phyloP scores from a whole-genome alignment of 495 filamentous ascomycete species.

The Friedmanniomyces simplex region DNA sequence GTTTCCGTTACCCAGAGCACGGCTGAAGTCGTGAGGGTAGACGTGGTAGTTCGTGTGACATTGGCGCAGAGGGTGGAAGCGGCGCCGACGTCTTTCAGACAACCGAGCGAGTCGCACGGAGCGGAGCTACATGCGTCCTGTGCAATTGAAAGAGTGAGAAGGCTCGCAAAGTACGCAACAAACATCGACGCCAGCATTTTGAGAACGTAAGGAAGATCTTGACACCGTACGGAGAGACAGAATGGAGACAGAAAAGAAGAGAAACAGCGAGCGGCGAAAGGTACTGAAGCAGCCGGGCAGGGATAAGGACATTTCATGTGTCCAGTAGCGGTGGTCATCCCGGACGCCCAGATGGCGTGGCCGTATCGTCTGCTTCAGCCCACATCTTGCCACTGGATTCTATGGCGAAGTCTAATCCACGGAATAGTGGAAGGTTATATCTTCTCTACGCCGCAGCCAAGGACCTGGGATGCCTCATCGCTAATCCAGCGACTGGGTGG shows the following conservation, averaged over 20 bases:
- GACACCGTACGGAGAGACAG: too few species aligned
- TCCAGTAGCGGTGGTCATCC: not conserved
- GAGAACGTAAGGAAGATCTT: not conserved
- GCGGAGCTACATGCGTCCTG: not conserved
- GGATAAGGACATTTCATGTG: too few species aligned
- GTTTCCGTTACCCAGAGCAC: not conserved
- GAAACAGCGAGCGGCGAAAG: too few species aligned
- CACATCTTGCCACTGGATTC: too few species aligned
- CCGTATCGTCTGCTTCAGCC: too few species aligned
- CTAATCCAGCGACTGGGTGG: too few species aligned
- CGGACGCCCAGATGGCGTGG: not conserved
- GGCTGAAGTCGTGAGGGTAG: constrained; percentile 2
- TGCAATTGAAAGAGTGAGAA: not conserved
- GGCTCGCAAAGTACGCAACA: not conserved
- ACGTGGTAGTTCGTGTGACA: not conserved
- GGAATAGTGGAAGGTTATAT: not conserved
- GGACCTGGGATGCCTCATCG: too few species aligned
- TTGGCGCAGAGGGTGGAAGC: not conserved
- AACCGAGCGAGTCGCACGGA: not conserved
- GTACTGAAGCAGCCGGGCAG: too few species aligned
- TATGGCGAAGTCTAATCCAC: not conserved
- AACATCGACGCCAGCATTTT: not conserved
- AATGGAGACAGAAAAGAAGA: too few species aligned
- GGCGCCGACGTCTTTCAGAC: not conserved
- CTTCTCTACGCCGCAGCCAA: not conserved